phyloP scores from a whole-genome alignment of 768 basidiomycete species.

The Tylopilus felleus region DNA sequence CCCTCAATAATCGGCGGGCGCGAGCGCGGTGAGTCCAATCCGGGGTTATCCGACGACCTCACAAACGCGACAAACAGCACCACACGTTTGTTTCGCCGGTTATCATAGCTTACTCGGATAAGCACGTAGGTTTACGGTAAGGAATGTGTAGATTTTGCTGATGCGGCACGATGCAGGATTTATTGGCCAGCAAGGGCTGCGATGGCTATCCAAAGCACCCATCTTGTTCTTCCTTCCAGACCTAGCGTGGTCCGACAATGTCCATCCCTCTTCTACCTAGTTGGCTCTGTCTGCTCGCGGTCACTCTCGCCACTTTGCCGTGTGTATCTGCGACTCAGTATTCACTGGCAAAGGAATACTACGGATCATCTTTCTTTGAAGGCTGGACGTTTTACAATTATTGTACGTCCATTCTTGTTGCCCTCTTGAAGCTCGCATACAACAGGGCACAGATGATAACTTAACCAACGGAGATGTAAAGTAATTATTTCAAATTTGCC shows the following conservation, averaged over 20 bases:
- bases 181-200: too few relatives aligned
- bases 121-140: too few relatives aligned
- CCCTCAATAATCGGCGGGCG: too few relatives aligned
- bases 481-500: conserved; percentile 28
- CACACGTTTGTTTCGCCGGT: too few relatives aligned
- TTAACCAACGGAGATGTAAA: conserved; percentile 63
- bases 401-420: conserved; percentile 36
- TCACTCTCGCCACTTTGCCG: conserved; percentile 6
- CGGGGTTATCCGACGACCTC: too few relatives aligned
- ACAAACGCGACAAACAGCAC: too few relatives aligned
- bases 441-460: conserved; percentile 50
- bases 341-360: conserved; percentile 52
- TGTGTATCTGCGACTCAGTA: conserved; percentile 37
- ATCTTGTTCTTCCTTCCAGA: background rate
- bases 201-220: background rate
- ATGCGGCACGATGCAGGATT: too few relatives aligned
- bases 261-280: background rate
- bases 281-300: conserved; percentile 2
- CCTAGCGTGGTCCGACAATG: conserved; percentile 8
- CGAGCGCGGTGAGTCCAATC: too few relatives aligned
- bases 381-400: conserved; percentile 63
- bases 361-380: conserved; percentile 60
- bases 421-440: background rate
- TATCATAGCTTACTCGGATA: too few relatives aligned
- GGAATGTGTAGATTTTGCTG: too few relatives aligned